Percentiles rank a stretch among this genome's conserved stretches.
Evolutionary conservation across 2,329 filamentous ascomycete genomes (phyloP).

Genomic region (Scedosporium apiospermum): DNA sequence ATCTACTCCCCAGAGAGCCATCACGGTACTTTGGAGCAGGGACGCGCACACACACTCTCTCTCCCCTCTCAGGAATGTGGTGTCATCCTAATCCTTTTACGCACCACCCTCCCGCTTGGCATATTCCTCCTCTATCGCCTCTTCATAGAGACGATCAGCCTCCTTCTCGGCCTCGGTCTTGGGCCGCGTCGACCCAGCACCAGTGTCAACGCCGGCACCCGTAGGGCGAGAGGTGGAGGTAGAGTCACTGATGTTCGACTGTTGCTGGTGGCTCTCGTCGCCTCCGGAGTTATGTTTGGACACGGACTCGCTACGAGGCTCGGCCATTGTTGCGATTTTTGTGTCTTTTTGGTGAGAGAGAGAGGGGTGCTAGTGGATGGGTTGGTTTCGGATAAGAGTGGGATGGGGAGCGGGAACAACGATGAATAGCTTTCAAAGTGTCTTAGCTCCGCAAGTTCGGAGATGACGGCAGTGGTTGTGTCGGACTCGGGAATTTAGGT

Average conservation of each 20-base stretch:
- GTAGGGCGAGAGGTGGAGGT: slow-evolving; percentile 13
- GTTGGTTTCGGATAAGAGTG: no score
- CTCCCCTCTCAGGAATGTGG: neutral
- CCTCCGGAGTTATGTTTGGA: neutral
- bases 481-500: no score
- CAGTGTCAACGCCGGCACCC: slow-evolving; percentile 38
- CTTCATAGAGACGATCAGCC: slow-evolving; percentile 40
- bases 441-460: no score
- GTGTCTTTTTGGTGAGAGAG: no score
- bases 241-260: neutral
- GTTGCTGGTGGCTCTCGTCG: neutral
- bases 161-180: slow-evolving; percentile 41
- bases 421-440: no score
- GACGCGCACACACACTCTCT: neutral
- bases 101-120: slow-evolving; percentile 44
- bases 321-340: neutral
- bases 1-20: no score
- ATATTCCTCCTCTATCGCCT: slow-evolving; percentile 46
- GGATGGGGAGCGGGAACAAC: no score
- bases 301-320: neutral
- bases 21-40: no score
- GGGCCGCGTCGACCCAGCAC: slow-evolving; percentile 33
- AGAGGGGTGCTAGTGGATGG: no score
- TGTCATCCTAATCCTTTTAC: slow-evolving; percentile 12
- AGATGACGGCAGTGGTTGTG: no score